These are phyloP conservation scores for Metschnikowia shivogae DNA, from an alignment of 805 yeast species.

Conservation along the genomic window DNA sequence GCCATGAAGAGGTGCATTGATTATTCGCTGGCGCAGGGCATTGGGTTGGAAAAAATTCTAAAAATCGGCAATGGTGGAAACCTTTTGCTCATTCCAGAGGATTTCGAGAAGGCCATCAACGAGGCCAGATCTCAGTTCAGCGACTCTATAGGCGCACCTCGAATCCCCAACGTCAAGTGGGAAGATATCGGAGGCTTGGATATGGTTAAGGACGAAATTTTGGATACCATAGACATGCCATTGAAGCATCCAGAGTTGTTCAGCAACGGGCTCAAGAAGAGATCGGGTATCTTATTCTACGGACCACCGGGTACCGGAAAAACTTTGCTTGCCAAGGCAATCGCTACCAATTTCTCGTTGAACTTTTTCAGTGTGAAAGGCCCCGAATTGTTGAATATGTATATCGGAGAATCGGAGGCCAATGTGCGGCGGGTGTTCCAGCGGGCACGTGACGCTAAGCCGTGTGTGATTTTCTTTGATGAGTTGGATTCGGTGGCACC, in stretches of 20 bases:
- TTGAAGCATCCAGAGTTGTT: conserved; percentile 88
- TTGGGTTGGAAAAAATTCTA: conserved; percentile 27
- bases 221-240: conserved; percentile 96
- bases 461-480: conserved; percentile 96
- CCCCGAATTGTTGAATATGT: conserved; percentile 94
- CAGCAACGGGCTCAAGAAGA: conserved; percentile 81
- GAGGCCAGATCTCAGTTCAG: conserved; percentile 84
- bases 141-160: conserved; percentile 94
- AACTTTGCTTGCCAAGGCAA: conserved; percentile 92
- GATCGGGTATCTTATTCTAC: conserved; percentile 91
- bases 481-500: conserved; percentile 98
- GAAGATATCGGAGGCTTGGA: conserved; percentile 96
- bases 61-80: conserved; percentile 53
- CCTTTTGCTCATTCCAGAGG: conserved; percentile 50
- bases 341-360: conserved; percentile 90
- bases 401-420: conserved; percentile 97
- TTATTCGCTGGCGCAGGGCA: conserved; percentile 20
- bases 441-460: conserved; percentile 91
- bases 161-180: conserved; percentile 94
- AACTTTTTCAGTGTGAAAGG: conserved; percentile 97
- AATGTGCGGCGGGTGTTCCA: conserved; percentile 93
- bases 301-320: conserved; percentile 99
- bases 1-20: conserved; percentile 50
- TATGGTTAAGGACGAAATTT: conserved; percentile 81
- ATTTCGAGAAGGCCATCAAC: conserved; percentile 66